Conservation (phyloP, 257 asterid genomes). For the Marsdenia floribunda region DNA sequence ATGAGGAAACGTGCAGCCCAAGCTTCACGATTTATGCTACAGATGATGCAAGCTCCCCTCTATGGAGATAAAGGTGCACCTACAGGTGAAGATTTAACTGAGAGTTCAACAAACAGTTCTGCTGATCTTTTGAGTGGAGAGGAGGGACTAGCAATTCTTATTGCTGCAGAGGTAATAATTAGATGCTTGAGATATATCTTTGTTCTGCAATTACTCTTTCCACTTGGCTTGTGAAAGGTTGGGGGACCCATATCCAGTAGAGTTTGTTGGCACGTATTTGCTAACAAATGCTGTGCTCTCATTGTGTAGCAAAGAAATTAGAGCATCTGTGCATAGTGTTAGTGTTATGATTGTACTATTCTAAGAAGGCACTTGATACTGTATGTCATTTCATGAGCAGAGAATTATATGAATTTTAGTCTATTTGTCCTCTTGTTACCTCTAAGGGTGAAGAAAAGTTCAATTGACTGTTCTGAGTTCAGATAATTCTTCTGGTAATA, state of each 20-base stretch:
- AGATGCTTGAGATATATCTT: slow-evolving; percentile 3
- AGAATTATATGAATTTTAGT: background rate
- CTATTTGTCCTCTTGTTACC: background rate
- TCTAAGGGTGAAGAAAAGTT: background rate
- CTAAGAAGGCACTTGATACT: background rate
- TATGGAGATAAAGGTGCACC: slow-evolving; percentile 38
- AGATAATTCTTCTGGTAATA: background rate
- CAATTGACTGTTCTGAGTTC: background rate
- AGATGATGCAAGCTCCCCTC: slow-evolving; percentile 86
- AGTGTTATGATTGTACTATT: background rate
- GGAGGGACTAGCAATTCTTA: slow-evolving; percentile 88
- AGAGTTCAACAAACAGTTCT: slow-evolving; percentile 28
- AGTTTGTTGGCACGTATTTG: background rate
- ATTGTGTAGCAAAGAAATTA: background rate
- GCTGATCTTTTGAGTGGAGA: slow-evolving; percentile 63
- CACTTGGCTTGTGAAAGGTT: background rate
- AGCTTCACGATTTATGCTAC: slow-evolving; percentile 93
- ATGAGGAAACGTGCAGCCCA: slow-evolving; percentile 86
- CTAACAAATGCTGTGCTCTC: background rate
- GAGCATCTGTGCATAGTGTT: background rate
- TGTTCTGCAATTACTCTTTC: background rate
- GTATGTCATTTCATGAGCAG: background rate
- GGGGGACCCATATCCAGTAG: background rate
- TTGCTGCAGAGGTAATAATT: slow-evolving; percentile 71
- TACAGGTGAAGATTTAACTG: slow-evolving; percentile 27